Conservation (phyloP, 345 rosid species). For the Odontarrhena argentea region DNA sequence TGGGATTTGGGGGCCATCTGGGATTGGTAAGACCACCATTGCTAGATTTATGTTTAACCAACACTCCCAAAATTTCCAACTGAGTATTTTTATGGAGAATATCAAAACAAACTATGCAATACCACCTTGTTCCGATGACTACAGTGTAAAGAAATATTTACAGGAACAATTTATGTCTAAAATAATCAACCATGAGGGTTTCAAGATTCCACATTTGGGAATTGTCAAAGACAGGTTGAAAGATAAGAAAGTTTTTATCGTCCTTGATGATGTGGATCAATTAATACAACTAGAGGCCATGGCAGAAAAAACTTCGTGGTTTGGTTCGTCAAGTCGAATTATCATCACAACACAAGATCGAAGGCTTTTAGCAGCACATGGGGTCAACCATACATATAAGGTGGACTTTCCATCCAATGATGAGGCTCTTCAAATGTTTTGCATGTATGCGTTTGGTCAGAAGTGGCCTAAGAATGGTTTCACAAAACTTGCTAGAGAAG, state of each 20-base stretch:
- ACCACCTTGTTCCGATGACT: not conserved
- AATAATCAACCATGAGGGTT: not conserved
- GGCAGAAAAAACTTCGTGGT: not conserved
- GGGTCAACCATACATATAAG: not conserved
- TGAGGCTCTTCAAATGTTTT: slow-evolving; percentile 1
- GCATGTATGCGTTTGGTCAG: not conserved
- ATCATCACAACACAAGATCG: not conserved
- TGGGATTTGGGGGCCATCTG: slow-evolving; percentile 4
- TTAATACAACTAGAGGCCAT: not conserved
- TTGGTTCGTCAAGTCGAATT: slow-evolving; percentile 6
- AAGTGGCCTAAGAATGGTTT: not conserved
- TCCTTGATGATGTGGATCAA: slow-evolving; percentile 2
- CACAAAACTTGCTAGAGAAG: not conserved
- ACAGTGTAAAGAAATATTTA: not conserved
- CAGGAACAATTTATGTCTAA: not conserved
- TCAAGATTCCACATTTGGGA: not conserved
- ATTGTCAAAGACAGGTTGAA: not conserved
- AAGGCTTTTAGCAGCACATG: not conserved
- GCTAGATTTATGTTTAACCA: not conserved
- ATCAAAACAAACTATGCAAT: not conserved
- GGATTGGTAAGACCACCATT: slow-evolving; percentile 4
- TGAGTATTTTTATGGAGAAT: not conserved
- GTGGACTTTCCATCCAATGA: not conserved
- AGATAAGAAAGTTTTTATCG: not conserved
- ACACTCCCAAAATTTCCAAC: not conserved